A percentile compares a stretch with the other conserved stretches of the same genome.
Conservation (phyloP, 805 yeast species). For the Wickerhamiella lipophila region DNA sequence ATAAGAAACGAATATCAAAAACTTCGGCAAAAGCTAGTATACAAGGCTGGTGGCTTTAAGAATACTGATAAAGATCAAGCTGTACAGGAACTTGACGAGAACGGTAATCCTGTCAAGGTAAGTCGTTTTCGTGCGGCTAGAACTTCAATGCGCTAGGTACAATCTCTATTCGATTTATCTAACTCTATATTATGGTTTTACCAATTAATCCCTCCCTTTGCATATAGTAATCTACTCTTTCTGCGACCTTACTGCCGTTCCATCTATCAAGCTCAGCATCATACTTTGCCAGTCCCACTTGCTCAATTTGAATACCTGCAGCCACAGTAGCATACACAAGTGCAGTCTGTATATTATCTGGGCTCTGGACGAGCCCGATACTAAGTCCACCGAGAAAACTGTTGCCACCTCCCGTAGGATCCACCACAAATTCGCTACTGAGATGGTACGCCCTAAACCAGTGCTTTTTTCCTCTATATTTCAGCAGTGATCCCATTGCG, state of each 20-base stretch:
- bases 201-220: neutral
- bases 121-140: slow-evolving; percentile 59
- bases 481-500: slow-evolving; percentile 47
- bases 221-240: neutral
- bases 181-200: neutral
- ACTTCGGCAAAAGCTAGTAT: slow-evolving; percentile 39
- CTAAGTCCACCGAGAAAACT: slow-evolving; percentile 74
- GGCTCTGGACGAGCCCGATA: slow-evolving; percentile 35
- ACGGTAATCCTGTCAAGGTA: slow-evolving; percentile 43
- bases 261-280: slow-evolving; percentile 33
- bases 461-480: slow-evolving; percentile 24
- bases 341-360: slow-evolving; percentile 39
- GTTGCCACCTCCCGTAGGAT: slow-evolving; percentile 95
- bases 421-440: slow-evolving; percentile 42
- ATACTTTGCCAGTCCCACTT: slow-evolving; percentile 53
- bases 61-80: slow-evolving; percentile 41
- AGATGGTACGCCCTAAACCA: slow-evolving; percentile 70
- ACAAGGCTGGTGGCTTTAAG: slow-evolving; percentile 37
- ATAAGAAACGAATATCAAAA: slow-evolving; percentile 41
- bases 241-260: slow-evolving; percentile 39
- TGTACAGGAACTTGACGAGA: slow-evolving; percentile 54
- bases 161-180: no score
- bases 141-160: neutral
- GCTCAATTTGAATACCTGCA: slow-evolving; percentile 73
- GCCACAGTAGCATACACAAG: slow-evolving; percentile 55